Conservation (phyloP, 345 rosid species). For the Cardiospermum halicacabum region DNA sequence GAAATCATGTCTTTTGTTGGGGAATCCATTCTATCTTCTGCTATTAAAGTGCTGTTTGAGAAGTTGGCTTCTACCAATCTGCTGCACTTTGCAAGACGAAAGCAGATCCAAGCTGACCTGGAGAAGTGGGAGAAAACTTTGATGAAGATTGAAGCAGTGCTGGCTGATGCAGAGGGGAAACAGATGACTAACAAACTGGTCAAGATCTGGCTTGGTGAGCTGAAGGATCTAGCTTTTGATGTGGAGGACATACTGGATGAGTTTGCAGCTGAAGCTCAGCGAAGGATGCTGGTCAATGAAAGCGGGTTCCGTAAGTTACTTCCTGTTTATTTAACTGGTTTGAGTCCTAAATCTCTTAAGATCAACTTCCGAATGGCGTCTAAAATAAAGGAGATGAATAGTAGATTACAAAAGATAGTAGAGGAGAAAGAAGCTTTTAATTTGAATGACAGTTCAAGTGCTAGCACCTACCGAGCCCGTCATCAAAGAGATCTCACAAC, state of each 20-base stretch:
- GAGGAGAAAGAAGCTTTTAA: neutral
- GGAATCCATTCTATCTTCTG: neutral
- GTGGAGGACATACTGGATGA: conserved; percentile 25
- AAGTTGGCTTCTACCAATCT: conserved; percentile 5
- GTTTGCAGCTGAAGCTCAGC: conserved; percentile 8
- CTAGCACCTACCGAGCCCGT: no score
- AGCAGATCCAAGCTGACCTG: neutral
- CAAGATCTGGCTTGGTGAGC: conserved; percentile 14
- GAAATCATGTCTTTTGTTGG: neutral
- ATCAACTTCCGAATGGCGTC: neutral
- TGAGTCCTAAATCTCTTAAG: neutral
- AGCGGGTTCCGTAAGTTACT: neutral
- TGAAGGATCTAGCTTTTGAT: conserved; percentile 12
- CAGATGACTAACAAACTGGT: neutral
- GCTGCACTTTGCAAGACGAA: neutral
- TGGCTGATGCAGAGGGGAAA: conserved; percentile 19
- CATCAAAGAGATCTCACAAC: neutral
- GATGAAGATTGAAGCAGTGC: neutral
- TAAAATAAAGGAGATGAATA: neutral
- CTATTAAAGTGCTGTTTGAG: neutral
- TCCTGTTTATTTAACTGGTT: neutral
- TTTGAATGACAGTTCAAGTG: neutral
- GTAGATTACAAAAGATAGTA: neutral
- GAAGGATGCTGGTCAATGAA: neutral
- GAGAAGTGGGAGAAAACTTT: conserved; percentile 7